phyloP scores from a whole-genome alignment of 1,284 basidiomycete species.

The Cystobasidium sp. region DNA sequence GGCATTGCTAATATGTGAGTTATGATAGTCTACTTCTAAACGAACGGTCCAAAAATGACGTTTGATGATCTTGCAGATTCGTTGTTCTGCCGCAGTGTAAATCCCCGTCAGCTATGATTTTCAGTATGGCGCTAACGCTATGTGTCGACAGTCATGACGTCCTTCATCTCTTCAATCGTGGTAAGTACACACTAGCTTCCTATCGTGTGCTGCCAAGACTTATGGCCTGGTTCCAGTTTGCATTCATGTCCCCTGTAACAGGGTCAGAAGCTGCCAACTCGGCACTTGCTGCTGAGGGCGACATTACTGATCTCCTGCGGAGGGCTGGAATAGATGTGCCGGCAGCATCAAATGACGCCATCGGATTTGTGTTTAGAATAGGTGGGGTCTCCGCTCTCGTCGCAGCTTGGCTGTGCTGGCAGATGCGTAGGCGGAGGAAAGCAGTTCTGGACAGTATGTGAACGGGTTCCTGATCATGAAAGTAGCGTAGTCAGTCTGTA shows the following conservation, averaged over 20 bases:
- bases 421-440: conserved; percentile 41
- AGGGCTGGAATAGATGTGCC: conserved; percentile 35
- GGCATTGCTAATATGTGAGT: conserved; percentile 42
- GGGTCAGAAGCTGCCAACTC: not conserved
- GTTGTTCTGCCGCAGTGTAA: conserved; percentile 41
- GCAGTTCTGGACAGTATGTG: conserved; percentile 9
- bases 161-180: conserved; percentile 41
- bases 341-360: conserved; percentile 44
- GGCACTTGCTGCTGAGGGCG: not conserved
- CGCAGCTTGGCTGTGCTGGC: conserved; percentile 49
- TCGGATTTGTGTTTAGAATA: conserved; percentile 51
- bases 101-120: not conserved
- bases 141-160: conserved; percentile 29
- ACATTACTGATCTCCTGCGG: not conserved
- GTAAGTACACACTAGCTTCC: conserved; percentile 3
- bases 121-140: not conserved
- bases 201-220: not conserved
- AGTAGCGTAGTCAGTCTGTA: not conserved
- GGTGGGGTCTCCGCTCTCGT: conserved; percentile 49
- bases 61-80: not conserved
- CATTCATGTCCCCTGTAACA: conserved; percentile 19
- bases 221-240: conserved; percentile 15
- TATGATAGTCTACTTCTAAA: too few relatives aligned
- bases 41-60: not conserved
- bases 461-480: not conserved